These are phyloP conservation scores for Pythium phragmiticola DNA, from an alignment of 352 stramenopile genomes.

Conservation along the genomic window DNA sequence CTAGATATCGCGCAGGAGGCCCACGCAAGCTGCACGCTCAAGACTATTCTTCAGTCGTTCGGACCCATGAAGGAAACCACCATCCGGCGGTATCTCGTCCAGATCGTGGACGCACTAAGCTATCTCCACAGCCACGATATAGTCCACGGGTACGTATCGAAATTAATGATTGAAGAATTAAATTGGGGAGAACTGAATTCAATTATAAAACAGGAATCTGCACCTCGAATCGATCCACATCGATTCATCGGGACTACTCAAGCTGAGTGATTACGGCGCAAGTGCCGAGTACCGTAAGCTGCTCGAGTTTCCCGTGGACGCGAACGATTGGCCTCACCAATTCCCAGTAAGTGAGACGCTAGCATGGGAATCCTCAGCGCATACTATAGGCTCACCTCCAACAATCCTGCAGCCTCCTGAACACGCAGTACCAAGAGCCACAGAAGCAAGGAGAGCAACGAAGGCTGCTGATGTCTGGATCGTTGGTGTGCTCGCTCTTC, in stretches of 20 bases:
- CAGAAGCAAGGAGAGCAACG: no score
- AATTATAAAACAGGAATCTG: conserved; percentile 31
- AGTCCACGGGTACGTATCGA: conserved; percentile 39
- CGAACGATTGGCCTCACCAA: conserved; percentile 25
- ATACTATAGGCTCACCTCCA: neutral
- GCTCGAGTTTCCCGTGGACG: neutral
- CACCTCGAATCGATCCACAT: conserved; percentile 52
- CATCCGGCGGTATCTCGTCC: conserved; percentile 62
- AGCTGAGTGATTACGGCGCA: conserved; percentile 54
- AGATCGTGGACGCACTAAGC: conserved; percentile 50
- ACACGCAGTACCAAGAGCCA: conserved; percentile 25
- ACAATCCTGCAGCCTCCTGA: conserved; percentile 20
- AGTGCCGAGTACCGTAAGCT: conserved; percentile 2
- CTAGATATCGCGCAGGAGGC: conserved; percentile 41
- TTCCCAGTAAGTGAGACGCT: conserved; percentile 1
- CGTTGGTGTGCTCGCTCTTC: conserved; percentile 50
- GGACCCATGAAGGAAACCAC: conserved; percentile 71
- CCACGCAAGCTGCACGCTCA: conserved; percentile 44
- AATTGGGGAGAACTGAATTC: no score
- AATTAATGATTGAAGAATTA: no score
- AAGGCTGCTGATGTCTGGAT: conserved; percentile 44
- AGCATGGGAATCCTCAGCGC: neutral
- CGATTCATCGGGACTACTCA: conserved; percentile 55
- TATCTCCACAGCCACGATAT: conserved; percentile 51
- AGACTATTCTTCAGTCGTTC: conserved; percentile 66